Base-by-base conservation (phyloP, 768 basidiomycete species). In the Gymnopilus junonius region DNA sequence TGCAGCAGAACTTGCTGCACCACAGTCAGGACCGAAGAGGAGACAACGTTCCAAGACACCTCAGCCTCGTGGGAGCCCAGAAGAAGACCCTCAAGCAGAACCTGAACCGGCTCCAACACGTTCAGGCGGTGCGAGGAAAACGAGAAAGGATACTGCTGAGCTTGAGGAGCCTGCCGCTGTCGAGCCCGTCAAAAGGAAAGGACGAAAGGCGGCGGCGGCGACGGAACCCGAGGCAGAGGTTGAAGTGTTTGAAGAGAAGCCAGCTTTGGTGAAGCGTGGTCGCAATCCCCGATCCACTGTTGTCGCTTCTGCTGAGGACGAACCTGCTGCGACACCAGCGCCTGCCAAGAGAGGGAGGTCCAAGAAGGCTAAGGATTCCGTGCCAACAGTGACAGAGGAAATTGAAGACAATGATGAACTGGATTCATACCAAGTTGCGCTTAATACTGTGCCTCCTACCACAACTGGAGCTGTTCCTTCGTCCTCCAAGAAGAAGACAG, bases 131-230 rank as follows among this genome's bases (percentile, higher is more conserved):
- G 59, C 68, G 2, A 72, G 74, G 25, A 67, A 73, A 20, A 68
- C 65, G 4, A 74, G 73, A 8, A 74, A 75, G 58, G 62, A 64
- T 5, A 72, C 70, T 12, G 67, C 62, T 3, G 74, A 76, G 34
- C 65, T 67, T 0, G 67, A 72, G n/a, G 72, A 73, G 37, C 57
- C 61, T 15, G 12, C 61, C 20, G 55, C 34, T n/a, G 17, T 21
- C 8, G 34, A 29, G 25, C 34, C 63, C 21, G 12, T 56, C 10
- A 67, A 67, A 34, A 69, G 67, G 53, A 64, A 27, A 35, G 70
- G 69, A 31, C 62, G 65, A 20, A 73, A 72, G 29, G 57, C 54
- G 21, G 65, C 68, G 39, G 58, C 66, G 4, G 63, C 67, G 40
- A 53, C 55, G 8, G 61, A 57, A 42, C 42, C 62, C 23, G 66